These are phyloP conservation scores for Leishmania turanica DNA, from an alignment of 208 protist genomes.

Conservation along the genomic window DNA sequence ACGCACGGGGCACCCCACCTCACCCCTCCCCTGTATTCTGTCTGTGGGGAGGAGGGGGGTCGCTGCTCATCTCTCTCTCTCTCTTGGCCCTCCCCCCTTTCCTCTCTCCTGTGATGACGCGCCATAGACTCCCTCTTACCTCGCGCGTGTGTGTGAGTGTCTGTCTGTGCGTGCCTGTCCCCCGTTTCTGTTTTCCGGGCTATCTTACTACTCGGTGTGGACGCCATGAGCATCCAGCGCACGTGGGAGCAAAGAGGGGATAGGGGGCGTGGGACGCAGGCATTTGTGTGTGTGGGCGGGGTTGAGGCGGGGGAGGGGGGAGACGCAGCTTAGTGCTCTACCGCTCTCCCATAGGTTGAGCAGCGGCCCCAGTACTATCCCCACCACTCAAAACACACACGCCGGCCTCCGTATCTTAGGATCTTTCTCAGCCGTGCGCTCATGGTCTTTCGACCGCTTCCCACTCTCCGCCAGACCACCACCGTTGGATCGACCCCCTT, in stretches of 20 bases:
- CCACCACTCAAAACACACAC: neutral
- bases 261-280: neutral
- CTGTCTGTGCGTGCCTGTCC: neutral
- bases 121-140: neutral
- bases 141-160: neutral
- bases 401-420: neutral
- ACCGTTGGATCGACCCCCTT: neutral
- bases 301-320: neutral
- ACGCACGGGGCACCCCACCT: no score
- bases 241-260: neutral
- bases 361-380: neutral
- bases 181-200: neutral
- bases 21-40: no score
- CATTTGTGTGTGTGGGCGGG: neutral
- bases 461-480: neutral
- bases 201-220: neutral
- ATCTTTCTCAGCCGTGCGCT: neutral
- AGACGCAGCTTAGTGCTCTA: neutral
- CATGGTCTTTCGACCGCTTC: neutral
- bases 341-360: neutral
- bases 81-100: neutral
- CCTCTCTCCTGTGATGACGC: neutral
- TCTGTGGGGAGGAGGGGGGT: neutral
- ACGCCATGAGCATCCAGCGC: neutral
- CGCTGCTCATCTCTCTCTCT: neutral